Base-by-base conservation (phyloP, 2,329 filamentous ascomycete species). In the Aspergillus glaucus region DNA sequence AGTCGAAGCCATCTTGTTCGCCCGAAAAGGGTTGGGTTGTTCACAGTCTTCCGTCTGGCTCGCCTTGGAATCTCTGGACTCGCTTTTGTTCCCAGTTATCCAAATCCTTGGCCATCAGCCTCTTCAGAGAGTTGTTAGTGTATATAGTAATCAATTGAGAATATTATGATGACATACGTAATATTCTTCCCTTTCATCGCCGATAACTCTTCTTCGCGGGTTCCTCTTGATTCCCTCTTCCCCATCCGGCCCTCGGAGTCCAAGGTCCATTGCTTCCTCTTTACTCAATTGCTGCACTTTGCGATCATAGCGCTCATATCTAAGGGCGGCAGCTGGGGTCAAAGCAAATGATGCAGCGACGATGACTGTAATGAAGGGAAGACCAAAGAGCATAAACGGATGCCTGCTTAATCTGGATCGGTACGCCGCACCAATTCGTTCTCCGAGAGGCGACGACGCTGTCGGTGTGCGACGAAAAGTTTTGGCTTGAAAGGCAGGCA, bases 1-100 rank as follows among this genome's bases (percentile, higher is more conserved):
- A 19, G 36, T 15, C 3, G 15, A 39, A 39, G 15, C 15, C 36
- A 39, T 39, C 9, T 8, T 19, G 19, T 40, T 21, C 17, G 17
- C 10, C 17, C 37, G 17, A 40, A 19, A 40, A 12, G 5, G n/a
- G 36, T 6, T 39, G 36, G 36, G 15, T 6, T 40, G 4, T 7
- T 36, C 37, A 45, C 17, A 95, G 67, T 45, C 88, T 80, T 30
- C 92, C 92, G 67, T 98, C 92, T 52, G 82, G 86, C 70, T 98
- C 94, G 57, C 93, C 93, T 17, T 88, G 84, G 52, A 96, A 78
- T 65, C 93, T 79, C 74, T 95, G 84, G 9, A 97, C 90, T 46
- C 94, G 83, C 72, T 93, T 94, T 72, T 97, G 93, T 68, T 97
- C 92, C 93, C 93, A 98, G 64, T 89, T 81, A 62, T 98, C 92